Conservation (phyloP, 345 rosid genomes). For the Boechera divaricarpa region DNA sequence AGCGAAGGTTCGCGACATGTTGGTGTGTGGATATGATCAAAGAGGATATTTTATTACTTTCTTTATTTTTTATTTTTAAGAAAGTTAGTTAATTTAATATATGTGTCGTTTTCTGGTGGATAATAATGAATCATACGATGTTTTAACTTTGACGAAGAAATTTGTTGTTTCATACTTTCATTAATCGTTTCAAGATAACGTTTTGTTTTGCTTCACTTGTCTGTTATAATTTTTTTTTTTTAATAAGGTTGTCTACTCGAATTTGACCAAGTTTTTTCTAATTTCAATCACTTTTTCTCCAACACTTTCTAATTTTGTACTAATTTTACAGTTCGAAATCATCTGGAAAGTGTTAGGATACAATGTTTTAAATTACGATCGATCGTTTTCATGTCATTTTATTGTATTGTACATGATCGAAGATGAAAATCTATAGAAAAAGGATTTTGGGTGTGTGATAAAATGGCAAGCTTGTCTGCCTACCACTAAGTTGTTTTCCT, state of each 20-base stretch:
- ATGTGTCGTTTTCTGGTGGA: constrained; percentile 27
- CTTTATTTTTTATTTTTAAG: not conserved
- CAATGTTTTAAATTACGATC: not conserved
- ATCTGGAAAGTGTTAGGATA: no score
- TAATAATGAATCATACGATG: constrained; percentile 27
- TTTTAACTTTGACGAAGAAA: constrained; percentile 17
- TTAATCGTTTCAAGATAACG: constrained; percentile 18
- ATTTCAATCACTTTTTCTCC: no score
- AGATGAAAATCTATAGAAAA: not conserved
- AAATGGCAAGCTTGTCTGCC: constrained; percentile 23
- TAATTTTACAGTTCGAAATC: no score
- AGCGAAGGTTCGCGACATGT: constrained; percentile 39
- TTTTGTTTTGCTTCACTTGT: not conserved
- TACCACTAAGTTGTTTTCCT: not conserved
- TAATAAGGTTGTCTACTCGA: not conserved
- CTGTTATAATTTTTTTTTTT: not conserved
- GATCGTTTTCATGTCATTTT: not conserved
- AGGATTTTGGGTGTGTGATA: not conserved
- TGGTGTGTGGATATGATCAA: constrained; percentile 46
- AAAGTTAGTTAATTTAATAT: not conserved
- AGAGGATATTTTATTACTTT: constrained; percentile 29
- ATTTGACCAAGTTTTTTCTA: not conserved
- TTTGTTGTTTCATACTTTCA: not conserved
- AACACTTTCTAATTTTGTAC: not conserved
- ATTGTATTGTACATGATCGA: not conserved